Base-by-base conservation (phyloP, 2,329 filamentous ascomycete genomes). In the Macrophomina pseudophaseolina region DNA sequence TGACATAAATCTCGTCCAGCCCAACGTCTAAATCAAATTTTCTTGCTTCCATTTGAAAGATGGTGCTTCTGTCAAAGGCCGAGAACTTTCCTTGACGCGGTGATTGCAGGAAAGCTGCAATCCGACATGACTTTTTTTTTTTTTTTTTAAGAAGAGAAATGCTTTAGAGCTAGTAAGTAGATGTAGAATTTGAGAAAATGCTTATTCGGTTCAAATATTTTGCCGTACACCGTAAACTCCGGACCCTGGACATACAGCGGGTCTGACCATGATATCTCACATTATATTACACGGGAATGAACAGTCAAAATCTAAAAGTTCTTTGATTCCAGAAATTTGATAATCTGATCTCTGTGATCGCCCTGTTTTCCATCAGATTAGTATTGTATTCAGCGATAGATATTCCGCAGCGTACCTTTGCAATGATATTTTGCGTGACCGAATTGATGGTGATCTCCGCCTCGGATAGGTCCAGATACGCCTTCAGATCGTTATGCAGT, bases 401-500 rank as follows among this genome's bases (percentile, higher is more conserved):
- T 32, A 28, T 23, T 23, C 23, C 23, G 23, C 23, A 23, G 23
- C 23, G 23, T 46, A 73, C 76, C 70, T 78, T 79, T 48, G 78
- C 69, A 51, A 76, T 53, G 3, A 98, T 85, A 73, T 97, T 90
- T 60, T 86, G 85, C 52, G 91, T 97, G 60, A 90, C 80, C 42
- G 77, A 75, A 74, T 88, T 89, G 53, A 90, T 81, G 69, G 77
- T 80, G 49, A 89, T 81, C 6, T 88, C 80, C 14, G 85, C 81
- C 59, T 83, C 75, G 30, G 84, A 79, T 49, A 94, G 74, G 1
- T 82, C 79, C 68, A 97, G 77, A 11, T 83, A 85, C 23, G 80
- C 74, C 44, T 83, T 80, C 66, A 98, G 75, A 71, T 93, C 90
- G 42, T 85, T 78, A 68, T 87, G 84, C 70, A 98, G 76, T 3